A percentile compares a stretch with the other conserved stretches of the same genome.
Conservation (phyloP, 768 basidiomycete genomes). For the Xerocomellus chrysenteron region DNA sequence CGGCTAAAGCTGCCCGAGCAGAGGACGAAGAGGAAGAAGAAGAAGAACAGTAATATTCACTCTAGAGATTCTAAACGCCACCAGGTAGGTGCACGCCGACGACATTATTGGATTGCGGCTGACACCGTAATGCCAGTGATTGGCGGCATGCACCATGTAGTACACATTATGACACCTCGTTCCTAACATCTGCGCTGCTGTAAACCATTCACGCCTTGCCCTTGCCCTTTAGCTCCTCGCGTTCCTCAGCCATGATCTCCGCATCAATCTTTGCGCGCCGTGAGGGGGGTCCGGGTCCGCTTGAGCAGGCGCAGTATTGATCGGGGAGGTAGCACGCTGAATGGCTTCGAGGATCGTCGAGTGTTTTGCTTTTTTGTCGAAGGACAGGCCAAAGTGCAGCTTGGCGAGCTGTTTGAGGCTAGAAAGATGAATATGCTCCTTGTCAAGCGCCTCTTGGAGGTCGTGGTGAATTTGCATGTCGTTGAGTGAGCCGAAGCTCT, state of each 20-base stretch:
- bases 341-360: no score
- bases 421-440: no score
- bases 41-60: conserved; percentile 24
- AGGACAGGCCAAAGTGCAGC: no score
- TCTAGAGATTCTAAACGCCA: background rate
- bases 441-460: no score
- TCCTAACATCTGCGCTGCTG: background rate
- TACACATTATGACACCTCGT: background rate
- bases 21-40: conserved; percentile 51
- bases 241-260: conserved; percentile 52
- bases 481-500: no score
- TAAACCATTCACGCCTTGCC: conserved; percentile 29
- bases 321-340: no score
- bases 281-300: conserved; percentile 35
- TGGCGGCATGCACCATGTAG: background rate
- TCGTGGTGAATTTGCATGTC: no score
- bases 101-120: background rate
- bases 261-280: conserved; percentile 59
- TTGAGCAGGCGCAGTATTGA: no score
- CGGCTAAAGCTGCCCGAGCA: conserved; percentile 38
- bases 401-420: no score
- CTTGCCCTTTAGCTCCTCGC: conserved; percentile 46
- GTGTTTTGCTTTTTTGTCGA: no score
- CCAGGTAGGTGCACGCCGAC: background rate
- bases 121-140: background rate